Conservation (phyloP, 441 rosid genomes). For the Euphorbia celastroides region DNA sequence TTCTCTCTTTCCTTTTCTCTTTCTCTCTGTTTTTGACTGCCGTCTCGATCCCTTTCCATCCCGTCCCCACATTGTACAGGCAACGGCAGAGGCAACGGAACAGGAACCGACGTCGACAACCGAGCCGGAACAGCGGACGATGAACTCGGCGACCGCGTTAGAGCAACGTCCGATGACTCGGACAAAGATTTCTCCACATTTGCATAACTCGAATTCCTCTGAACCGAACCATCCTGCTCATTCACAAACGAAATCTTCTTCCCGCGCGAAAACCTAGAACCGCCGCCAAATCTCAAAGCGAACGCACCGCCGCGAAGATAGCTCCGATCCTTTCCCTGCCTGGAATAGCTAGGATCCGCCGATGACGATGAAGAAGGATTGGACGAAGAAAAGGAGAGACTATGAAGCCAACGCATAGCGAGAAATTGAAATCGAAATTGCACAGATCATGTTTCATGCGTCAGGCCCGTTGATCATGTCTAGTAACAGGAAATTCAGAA, state of each 20-base stretch:
- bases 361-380: slow-evolving; percentile 28
- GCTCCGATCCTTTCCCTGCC: neutral
- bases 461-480: neutral
- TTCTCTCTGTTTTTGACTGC: slow-evolving; percentile 22
- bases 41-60: slow-evolving; percentile 20
- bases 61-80: slow-evolving; percentile 27
- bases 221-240: slow-evolving; percentile 29
- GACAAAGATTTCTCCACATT: slow-evolving; percentile 16
- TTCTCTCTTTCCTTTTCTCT: slow-evolving; percentile 22
- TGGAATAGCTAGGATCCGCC: neutral
- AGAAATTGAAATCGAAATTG: slow-evolving; percentile 14
- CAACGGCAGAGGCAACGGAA: slow-evolving; percentile 55
- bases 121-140: slow-evolving; percentile 22
- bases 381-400: slow-evolving; percentile 37
- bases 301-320: slow-evolving; percentile 11
- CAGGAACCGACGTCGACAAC: slow-evolving; percentile 26
- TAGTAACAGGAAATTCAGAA: neutral
- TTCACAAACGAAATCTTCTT: slow-evolving; percentile 42
- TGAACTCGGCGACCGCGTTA: slow-evolving; percentile 30
- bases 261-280: slow-evolving; percentile 33
- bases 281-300: slow-evolving; percentile 22
- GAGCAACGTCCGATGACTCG: slow-evolving; percentile 14
- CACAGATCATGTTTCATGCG: neutral
- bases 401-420: slow-evolving; percentile 65
- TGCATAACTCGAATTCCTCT: slow-evolving; percentile 2